Percentiles rank a stretch among this genome's conserved stretches.
These are phyloP conservation scores for Entelexis paramagnoliae DNA, from an alignment of 1,139 yeast species.

Conservation along the genomic window DNA sequence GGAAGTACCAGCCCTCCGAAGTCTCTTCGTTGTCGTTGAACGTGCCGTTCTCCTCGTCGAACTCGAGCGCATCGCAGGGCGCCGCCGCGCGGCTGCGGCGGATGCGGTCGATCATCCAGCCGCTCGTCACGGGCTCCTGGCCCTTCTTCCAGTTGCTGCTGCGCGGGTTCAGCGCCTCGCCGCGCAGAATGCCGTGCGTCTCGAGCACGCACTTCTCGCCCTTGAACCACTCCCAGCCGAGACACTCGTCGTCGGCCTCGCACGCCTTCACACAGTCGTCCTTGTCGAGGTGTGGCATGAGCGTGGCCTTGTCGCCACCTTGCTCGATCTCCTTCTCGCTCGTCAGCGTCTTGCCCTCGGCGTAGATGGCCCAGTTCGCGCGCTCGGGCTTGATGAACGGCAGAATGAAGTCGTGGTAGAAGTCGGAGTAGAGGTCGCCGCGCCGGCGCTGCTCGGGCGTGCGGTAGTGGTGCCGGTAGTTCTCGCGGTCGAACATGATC, in stretches of 20 bases:
- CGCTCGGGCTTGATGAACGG: slow-evolving; percentile 25
- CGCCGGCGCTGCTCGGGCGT: not conserved
- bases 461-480: not conserved
- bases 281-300: slow-evolving; percentile 12
- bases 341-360: slow-evolving; percentile 3
- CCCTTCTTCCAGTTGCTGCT: not conserved
- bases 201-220: slow-evolving; percentile 18
- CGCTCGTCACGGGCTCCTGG: slow-evolving; percentile 19
- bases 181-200: slow-evolving; percentile 16
- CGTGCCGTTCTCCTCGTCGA: not conserved
- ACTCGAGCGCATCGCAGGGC: slow-evolving; percentile 24
- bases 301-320: not conserved
- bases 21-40: slow-evolving; percentile 7
- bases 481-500: slow-evolving; percentile 15
- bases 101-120: slow-evolving; percentile 30
- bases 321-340: not conserved
- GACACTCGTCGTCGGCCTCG: slow-evolving; percentile 23
- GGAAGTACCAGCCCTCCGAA: slow-evolving; percentile 16
- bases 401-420: slow-evolving; percentile 30
- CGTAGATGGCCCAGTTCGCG: slow-evolving; percentile 18
- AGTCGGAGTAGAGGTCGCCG: slow-evolving; percentile 24
- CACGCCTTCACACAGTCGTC: slow-evolving; percentile 27
- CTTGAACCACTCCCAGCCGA: slow-evolving; percentile 26
- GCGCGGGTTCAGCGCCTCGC: slow-evolving; percentile 16
- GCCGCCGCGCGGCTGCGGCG: slow-evolving; percentile 24